These are phyloP conservation scores for Blastobotrys capitulatus DNA, from an alignment of 1,139 yeast genomes.

Conservation along the genomic window DNA sequence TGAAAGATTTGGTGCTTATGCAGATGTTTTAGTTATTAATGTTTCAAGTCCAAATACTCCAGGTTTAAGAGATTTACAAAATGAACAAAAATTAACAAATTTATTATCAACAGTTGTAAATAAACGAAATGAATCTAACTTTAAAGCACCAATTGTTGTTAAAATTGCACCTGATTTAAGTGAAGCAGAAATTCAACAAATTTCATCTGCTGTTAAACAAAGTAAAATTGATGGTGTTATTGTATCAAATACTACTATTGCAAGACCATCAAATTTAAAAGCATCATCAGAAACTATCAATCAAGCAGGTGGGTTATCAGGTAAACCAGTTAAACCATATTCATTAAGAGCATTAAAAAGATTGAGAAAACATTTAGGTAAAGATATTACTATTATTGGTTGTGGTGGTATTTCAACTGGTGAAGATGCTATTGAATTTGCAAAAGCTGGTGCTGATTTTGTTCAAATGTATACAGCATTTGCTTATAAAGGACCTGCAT, in stretches of 20 bases:
- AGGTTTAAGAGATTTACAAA: constrained; percentile 82
- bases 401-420: constrained; percentile 92
- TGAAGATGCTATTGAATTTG: constrained; percentile 84
- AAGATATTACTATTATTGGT: constrained; percentile 72
- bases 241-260: constrained; percentile 85
- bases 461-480: constrained; percentile 84
- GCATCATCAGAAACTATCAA: constrained; percentile 42
- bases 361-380: constrained; percentile 72
- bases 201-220: constrained; percentile 72
- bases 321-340: constrained; percentile 82
- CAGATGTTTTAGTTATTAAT: constrained; percentile 84
- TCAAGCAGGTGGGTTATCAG: constrained; percentile 87
- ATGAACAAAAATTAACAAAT: constrained; percentile 62
- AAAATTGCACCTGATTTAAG: constrained; percentile 92
- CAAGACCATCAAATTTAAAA: constrained; percentile 58
- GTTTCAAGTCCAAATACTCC: constrained; percentile 98
- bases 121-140: constrained; percentile 31
- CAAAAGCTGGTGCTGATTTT: constrained; percentile 87
- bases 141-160: constrained; percentile 61
- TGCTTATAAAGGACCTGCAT: constrained; percentile 91
- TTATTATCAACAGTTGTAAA: constrained; percentile 49
- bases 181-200: constrained; percentile 73
- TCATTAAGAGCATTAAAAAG: constrained; percentile 64
- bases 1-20: constrained; percentile 68
- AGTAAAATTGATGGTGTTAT: constrained; percentile 88